Base-by-base conservation (phyloP, 129 eudicot species). In the Artemisia annua region DNA sequence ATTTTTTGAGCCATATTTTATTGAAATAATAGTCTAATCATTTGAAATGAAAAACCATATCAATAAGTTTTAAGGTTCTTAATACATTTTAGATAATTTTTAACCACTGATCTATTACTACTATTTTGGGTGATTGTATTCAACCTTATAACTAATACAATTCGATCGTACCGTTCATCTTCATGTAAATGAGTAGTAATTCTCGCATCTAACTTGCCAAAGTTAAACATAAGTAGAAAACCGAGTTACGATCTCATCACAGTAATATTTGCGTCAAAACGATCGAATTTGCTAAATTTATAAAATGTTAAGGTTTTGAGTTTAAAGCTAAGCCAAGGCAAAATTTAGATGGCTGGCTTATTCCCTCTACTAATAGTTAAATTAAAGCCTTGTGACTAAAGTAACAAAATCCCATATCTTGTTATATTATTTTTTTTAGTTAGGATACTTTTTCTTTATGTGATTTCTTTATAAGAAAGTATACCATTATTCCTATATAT, bases 331-430 rank as follows among this genome's bases (percentile, higher is more conserved):
- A 69, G 70, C 60, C 69, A 60, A 67, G 71, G 69, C 76, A 65
- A 44, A 22, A 35, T 14, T 62, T 70, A 13, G 46, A 51, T 16
- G 13, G 61, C 67, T 44, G 77, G 77, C 67, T 70, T 70, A 60
- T 59, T 69, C 46, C 57, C 72, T 63, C 49, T 50, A 68, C 28
- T 46, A 49, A 70, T 11, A 62, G 18, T 57, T 51, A 63, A 70
- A 70, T 8, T 70, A 63, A 62, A 78, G 81, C 72, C 75, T 61
- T 54, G 70, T 20, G 51, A 39, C 58, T 70, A 63, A 78, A 78
- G 82, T 55, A 78, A 26, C 24, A 71, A 53, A 60, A 71, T 70
- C 24, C 61, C 59, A 51, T 69, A 61, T 77, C 56, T 53, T 77
- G 5, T 70, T 32, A 16, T 7, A 48, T 16, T 62, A 52, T 77